Percentiles rank a stretch among this genome's conserved stretches.
Conservation (phyloP, 371 early-diverging fungal genomes). For the Funneliformis caledonium region DNA sequence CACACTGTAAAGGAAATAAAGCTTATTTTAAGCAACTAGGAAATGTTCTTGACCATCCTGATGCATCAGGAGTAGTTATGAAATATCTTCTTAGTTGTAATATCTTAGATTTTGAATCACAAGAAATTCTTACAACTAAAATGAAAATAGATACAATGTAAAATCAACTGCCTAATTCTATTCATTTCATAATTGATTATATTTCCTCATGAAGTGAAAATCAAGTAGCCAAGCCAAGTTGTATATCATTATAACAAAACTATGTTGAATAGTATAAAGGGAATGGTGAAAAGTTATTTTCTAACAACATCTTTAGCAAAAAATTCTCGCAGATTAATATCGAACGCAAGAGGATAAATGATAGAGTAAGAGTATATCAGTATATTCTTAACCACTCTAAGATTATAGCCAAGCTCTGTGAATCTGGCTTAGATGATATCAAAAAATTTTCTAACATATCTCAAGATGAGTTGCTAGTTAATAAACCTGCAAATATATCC, state of each 20-base stretch:
- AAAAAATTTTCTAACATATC: conserved; percentile 21
- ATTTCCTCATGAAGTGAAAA: too few species aligned
- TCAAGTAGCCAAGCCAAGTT: too few species aligned
- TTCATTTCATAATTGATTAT: too few species aligned
- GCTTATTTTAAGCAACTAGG: conserved; percentile 11
- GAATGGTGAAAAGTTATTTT: background rate
- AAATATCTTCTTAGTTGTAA: conserved; percentile 6
- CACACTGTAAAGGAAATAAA: conserved; percentile 26
- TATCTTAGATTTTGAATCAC: background rate
- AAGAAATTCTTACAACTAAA: background rate
- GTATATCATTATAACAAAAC: too few species aligned
- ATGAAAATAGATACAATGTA: too few species aligned
- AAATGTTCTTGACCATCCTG: conserved; percentile 27
- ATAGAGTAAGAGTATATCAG: background rate
- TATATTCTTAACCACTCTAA: conserved; percentile 10
- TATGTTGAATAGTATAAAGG: background rate
- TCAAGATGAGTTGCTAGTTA: background rate
- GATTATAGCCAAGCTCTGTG: background rate
- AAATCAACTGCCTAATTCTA: too few species aligned
- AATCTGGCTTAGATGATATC: conserved; percentile 19
- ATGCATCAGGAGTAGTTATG: conserved; percentile 30
- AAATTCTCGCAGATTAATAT: conserved; percentile 17
- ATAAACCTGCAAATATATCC: conserved; percentile 20
- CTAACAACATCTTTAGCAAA: background rate
- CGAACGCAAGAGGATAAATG: background rate